phyloP scores from a whole-genome alignment of 345 rosid genomes.

The Salix arbutifolia region DNA sequence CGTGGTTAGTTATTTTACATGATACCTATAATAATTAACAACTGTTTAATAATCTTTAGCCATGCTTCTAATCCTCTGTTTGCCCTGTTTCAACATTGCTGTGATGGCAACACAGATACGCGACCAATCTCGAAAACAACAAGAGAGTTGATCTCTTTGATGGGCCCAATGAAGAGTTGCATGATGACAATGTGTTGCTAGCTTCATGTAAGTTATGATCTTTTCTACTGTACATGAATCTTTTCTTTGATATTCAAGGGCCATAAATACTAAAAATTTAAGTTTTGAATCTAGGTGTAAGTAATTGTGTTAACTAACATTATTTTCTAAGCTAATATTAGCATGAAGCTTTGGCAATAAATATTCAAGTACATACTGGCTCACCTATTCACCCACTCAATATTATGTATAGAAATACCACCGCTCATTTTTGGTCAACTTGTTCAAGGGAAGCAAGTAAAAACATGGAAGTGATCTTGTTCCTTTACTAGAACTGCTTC shows the following conservation, averaged over 20 bases:
- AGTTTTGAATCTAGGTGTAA: not conserved
- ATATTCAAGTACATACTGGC: not conserved
- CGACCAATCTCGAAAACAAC: slow-evolving; percentile 71
- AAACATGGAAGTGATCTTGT: not conserved
- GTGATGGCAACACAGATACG: slow-evolving; percentile 45
- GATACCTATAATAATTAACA: not conserved
- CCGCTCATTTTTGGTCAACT: not conserved
- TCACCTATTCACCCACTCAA: not conserved
- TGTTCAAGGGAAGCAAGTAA: not conserved
- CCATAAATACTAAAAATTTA: not conserved
- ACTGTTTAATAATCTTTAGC: not conserved
- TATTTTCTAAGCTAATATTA: not conserved
- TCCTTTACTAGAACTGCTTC: not conserved
- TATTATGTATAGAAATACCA: not conserved
- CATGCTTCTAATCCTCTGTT: slow-evolving; percentile 1
- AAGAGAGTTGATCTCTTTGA: slow-evolving; percentile 90
- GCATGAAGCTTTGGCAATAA: not conserved
- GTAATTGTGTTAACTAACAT: not conserved
- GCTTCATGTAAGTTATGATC: slow-evolving; percentile 65
- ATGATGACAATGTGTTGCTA: slow-evolving; percentile 76
- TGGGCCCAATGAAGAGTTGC: slow-evolving; percentile 70
- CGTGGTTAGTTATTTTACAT: not conserved
- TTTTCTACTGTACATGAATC: not conserved
- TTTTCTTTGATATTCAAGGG: not conserved
- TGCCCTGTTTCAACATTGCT: slow-evolving; percentile 16